phyloP scores from a whole-genome alignment of 768 basidiomycete genomes.

The Pisolithus orientalis region DNA sequence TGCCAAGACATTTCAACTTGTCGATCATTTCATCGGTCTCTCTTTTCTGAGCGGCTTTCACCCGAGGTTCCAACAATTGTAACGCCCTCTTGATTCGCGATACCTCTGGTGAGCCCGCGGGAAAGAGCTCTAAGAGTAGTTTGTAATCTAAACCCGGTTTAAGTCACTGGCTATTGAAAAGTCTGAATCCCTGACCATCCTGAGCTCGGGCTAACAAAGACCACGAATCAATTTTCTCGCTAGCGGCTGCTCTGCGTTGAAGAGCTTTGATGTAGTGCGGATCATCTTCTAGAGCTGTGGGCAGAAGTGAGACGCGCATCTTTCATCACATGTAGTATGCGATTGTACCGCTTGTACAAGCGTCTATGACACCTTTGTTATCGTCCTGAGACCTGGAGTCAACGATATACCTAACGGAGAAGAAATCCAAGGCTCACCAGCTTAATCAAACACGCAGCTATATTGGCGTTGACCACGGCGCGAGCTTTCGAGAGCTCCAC shows the following conservation, averaged over 20 bases:
- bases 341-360: constrained; percentile 65
- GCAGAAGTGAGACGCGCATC: constrained; percentile 2
- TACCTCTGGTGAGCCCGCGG: constrained; percentile 45
- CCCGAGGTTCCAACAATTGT: constrained; percentile 52
- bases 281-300: constrained; percentile 79
- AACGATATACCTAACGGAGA: not conserved
- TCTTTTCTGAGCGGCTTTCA: constrained; percentile 71
- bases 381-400: constrained; percentile 46
- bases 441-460: constrained; percentile 80
- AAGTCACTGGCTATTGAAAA: not conserved
- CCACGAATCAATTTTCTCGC: constrained; percentile 79
- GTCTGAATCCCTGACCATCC: constrained; percentile 55
- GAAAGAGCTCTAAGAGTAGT: constrained; percentile 57
- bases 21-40: constrained; percentile 90
- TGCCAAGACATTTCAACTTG: constrained; percentile 90
- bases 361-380: constrained; percentile 71
- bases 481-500: constrained; percentile 49
- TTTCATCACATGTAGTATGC: not conserved
- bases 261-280: constrained; percentile 82
- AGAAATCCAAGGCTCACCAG: constrained; percentile 42
- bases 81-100: constrained; percentile 45
- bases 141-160: constrained; percentile 60
- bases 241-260: constrained; percentile 82
- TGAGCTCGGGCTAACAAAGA: constrained; percentile 73
- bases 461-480: constrained; percentile 78